Percentiles rank a stretch among this genome's conserved stretches.
These are phyloP conservation scores for Arachis hypogaea DNA, from an alignment of 306 rosid species.

Conservation along the genomic window DNA sequence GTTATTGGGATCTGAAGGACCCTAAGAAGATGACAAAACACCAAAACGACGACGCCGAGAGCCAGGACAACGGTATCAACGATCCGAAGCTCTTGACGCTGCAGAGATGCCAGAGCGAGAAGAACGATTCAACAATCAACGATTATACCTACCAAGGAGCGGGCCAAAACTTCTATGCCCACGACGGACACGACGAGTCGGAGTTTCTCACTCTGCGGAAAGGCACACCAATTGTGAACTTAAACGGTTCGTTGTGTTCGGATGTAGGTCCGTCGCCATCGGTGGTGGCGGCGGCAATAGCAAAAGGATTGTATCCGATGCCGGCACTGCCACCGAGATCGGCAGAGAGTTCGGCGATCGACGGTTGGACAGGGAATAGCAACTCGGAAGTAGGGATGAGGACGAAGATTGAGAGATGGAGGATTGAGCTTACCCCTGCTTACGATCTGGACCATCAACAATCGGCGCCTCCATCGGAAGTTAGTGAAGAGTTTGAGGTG, in stretches of 20 bases:
- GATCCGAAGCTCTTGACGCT: conserved; percentile 32
- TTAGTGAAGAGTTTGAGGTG: not conserved
- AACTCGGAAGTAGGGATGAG: conserved; percentile 62
- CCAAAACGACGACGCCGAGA: not conserved
- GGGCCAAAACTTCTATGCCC: not conserved
- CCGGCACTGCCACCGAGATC: not conserved
- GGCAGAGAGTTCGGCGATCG: conserved; percentile 44
- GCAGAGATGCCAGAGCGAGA: conserved; percentile 51
- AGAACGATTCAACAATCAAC: conserved; percentile 36
- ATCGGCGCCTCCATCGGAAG: no score
- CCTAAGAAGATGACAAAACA: conserved; percentile 8
- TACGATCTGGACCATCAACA: conserved; percentile 30
- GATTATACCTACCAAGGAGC: conserved; percentile 18
- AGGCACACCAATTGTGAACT: conserved; percentile 17
- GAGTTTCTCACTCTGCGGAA: conserved; percentile 24
- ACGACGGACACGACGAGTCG: conserved; percentile 32
- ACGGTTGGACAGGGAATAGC: conserved; percentile 61
- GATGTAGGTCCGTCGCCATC: conserved; percentile 77
- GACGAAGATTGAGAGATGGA: conserved; percentile 79
- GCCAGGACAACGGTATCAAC: not conserved
- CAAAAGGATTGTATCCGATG: conserved; percentile 55
- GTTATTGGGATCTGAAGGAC: conserved; percentile 44
- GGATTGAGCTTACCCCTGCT: conserved; percentile 61
- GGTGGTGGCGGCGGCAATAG: conserved; percentile 74
- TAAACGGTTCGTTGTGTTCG: conserved; percentile 55